Evolutionary conservation across 306 rosid genomes (phyloP).

Genomic region (Cyamopsis tetragonoloba): DNA sequence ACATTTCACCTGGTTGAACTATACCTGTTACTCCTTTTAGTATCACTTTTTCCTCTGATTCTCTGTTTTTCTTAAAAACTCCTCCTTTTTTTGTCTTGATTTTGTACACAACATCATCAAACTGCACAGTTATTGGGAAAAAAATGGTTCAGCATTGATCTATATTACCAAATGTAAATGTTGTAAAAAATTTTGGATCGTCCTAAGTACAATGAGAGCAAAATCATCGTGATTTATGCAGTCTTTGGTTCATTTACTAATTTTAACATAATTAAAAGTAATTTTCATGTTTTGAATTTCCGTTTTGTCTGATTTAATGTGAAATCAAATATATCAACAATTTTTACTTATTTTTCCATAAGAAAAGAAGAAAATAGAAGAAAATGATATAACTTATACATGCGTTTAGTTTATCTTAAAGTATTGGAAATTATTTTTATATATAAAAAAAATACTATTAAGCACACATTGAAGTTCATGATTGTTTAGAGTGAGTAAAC

Average conservation of each 20-base stretch:
- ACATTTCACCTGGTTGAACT: conserved; percentile 68
- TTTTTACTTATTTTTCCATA: not conserved
- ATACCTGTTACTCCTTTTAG: conserved; percentile 53
- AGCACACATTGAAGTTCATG: too few species aligned
- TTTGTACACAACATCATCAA: conserved; percentile 50
- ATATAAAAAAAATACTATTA: not conserved
- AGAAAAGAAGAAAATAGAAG: not conserved
- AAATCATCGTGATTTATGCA: too few species aligned
- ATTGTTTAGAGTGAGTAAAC: too few species aligned
- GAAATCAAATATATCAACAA: too few species aligned
- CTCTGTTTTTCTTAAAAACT: conserved; percentile 8
- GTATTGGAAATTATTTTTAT: not conserved
- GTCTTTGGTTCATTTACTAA: too few species aligned
- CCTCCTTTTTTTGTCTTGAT: conserved; percentile 38
- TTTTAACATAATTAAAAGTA: too few species aligned
- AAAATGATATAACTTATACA: not conserved
- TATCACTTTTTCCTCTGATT: conserved; percentile 42
- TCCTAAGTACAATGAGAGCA: not conserved
- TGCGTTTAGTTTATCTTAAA: not conserved
- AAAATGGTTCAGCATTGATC: not conserved
- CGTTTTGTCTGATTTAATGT: too few species aligned
- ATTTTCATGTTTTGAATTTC: too few species aligned
- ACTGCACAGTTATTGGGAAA: conserved; percentile 33
- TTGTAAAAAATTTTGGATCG: too few species aligned
- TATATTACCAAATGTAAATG: not conserved